These are phyloP conservation scores for Penicillium pulvis DNA, from an alignment of 495 filamentous ascomycete species.

Conservation along the genomic window DNA sequence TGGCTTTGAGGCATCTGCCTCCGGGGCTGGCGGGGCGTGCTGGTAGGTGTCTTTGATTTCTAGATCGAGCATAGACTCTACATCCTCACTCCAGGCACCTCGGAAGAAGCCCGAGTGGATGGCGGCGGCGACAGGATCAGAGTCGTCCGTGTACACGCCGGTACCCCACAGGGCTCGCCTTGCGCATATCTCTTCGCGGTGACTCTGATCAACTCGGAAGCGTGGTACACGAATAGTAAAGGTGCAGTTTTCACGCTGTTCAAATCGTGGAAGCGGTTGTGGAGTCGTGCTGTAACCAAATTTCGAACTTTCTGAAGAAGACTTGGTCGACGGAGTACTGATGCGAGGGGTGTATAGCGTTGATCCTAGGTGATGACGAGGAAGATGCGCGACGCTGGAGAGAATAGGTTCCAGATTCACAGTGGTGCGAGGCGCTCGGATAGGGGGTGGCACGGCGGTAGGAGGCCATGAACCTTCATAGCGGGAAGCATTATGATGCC, in stretches of 20 bases:
- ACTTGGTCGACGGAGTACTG: conserved; percentile 47
- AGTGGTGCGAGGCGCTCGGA: conserved; percentile 62
- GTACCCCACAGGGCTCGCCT: conserved; percentile 86
- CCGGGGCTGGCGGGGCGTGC: conserved; percentile 30
- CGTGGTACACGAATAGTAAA: conserved; percentile 84
- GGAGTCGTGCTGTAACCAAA: conserved; percentile 72
- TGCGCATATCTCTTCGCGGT: conserved; percentile 79
- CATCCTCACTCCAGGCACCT: conserved; percentile 80
- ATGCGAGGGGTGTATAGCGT: conserved; percentile 58
- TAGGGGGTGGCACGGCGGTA: conserved; percentile 39
- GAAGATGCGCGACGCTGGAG: conserved; percentile 65
- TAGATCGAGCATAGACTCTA: conserved; percentile 69
- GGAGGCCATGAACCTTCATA: conserved; percentile 49
- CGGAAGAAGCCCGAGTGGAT: conserved; percentile 92
- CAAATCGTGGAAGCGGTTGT: conserved; percentile 73
- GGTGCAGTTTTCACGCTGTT: conserved; percentile 85
- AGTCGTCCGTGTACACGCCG: conserved; percentile 94
- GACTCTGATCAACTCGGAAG: conserved; percentile 65
- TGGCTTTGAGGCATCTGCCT: conserved; percentile 11
- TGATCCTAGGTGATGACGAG: conserved; percentile 81
- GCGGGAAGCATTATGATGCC: conserved; percentile 54
- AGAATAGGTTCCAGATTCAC: conserved; percentile 69
- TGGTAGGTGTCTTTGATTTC: conserved; percentile 51
- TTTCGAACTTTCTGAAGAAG: conserved; percentile 54
- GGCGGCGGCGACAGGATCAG: conserved; percentile 87